A percentile compares a stretch with the other conserved stretches of the same genome.
Conservation (phyloP, 1,284 basidiomycete species). For the Apiotrichum porosum region DNA sequence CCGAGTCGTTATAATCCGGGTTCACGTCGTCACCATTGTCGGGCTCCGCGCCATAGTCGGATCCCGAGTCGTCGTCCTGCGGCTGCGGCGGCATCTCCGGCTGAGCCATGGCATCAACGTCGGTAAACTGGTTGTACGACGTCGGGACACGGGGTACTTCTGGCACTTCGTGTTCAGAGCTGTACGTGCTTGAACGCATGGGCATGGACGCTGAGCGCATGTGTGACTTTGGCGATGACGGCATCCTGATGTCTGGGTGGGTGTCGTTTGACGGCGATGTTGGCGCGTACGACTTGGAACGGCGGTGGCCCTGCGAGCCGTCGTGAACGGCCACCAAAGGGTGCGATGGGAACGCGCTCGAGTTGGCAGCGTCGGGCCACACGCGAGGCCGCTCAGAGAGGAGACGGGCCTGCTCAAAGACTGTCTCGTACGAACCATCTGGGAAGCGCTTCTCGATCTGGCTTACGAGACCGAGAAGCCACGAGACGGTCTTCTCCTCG, state of each 20-base stretch:
- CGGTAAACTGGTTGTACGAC: neutral
- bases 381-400: conserved; percentile 18
- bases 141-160: neutral
- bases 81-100: too few species aligned
- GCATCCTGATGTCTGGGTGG: too few species aligned
- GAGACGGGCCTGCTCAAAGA: conserved; percentile 28
- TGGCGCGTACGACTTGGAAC: conserved; percentile 29
- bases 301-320: conserved; percentile 12
- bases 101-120: neutral
- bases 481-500: conserved; percentile 25
- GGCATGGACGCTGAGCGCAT: conserved; percentile 36
- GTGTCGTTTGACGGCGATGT: conserved; percentile 3
- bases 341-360: conserved; percentile 8
- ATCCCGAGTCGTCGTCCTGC: too few species aligned
- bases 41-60: too few species aligned
- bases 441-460: conserved; percentile 41
- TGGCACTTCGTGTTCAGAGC: neutral
- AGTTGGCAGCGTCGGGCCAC: conserved; percentile 7
- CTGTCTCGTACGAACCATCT: conserved; percentile 39
- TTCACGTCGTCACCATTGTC: conserved; percentile 13
- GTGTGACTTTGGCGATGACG: conserved; percentile 14
- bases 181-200: conserved; percentile 10
- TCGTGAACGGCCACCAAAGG: neutral
- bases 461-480: conserved; percentile 28
- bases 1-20: conserved; percentile 12